Evolutionary conservation across 257 asterid genomes (phyloP), one percentile per base, ranked within the genome.

Genomic region (Lithospermum erythrorhizon): DNA sequence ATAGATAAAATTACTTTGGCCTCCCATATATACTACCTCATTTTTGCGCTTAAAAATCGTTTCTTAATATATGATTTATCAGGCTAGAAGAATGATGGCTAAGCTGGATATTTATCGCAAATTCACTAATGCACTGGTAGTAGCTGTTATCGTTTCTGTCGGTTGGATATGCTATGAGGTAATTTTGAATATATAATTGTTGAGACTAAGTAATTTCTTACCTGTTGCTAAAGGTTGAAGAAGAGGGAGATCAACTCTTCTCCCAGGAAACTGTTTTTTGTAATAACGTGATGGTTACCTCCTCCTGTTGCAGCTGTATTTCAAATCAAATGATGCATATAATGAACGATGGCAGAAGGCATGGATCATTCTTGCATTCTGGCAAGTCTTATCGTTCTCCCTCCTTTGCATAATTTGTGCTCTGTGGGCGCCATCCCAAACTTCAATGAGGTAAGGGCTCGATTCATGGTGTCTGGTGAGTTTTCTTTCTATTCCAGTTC

Each of bases 341-440:
- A 91, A 88, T 63, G 97, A 91, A 86, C 89, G 65, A 21, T 91
- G 98, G 98, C 87, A 73, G 75, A 91, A 81, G 65, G 98, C 97
- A 49, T 91, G 98, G 98, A 77, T 91, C 75, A 86, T 91, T 71
- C 90, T 95, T 55, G 98, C 95, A 69, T 88, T 91, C 74, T 91
- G 98, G 98, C 95, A 88, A 67, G 94, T 91, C 54, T 65, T 86
- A 76, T 88, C 98, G 24, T 86, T 88, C 83, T 84, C 90, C 59
- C 86, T 91, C 67, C 78, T 91, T 63, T 86, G 95, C 13, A 79
- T 91, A 77, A 86, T 91, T 69, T 88, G 98, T 67, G 86, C 89
- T 70, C 97, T 91, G 56, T 88, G 96, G 98, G 95, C 97, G 5
- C 98, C 96, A 58, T 86, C 98, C 27, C 96, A 86, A 73, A 90